Base-by-base conservation (phyloP, 176 grass and related monocot species). In the Eragrostis curvula region DNA sequence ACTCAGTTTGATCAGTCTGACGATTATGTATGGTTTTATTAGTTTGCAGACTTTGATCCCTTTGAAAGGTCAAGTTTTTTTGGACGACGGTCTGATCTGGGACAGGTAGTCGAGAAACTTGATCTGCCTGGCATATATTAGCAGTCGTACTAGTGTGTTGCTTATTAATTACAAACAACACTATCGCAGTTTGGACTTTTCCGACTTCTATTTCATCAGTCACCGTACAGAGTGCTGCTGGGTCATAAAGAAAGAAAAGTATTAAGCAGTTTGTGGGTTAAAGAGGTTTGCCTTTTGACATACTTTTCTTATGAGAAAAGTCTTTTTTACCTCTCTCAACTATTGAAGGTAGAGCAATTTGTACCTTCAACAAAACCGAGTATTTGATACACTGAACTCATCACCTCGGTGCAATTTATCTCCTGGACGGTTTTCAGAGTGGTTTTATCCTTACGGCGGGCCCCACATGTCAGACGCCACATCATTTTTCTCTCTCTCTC, bases 21-120 rank as follows among this genome's bases (percentile, higher is more conserved):
- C n/a, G 5, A 79, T 74, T 80, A 60, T 32, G 25, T 76, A 69
- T 86, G 71, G 50, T 61, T 48, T 81, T 86, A 62, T 72, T 71
- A 99, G 96, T 99, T 99, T 87, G 91, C 93, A 60, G 96, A 91
- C n/a, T 99, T 99, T 83, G 93, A 96, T 90, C 96, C 96, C 68
- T 99, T 99, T 85, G 96, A 99, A 91, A 88, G 96, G 74, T 99
- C 96, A 28, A 82, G 84, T 78, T 99, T 96, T 64, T 99, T 99
- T 84, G 93, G 96, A 42, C 87, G 90, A 21, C 89, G 91, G 43
- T 89, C 90, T 90, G 96, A 96, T 89, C 91, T 96, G 41, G 96
- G 91, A 53, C 93, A 99, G 96, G 91, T 94, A 45, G 44, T 78
- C 32, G 18, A 79, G 66, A 74, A 77, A n/a, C 29, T 6, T 27